Percentiles rank a stretch among this genome's conserved stretches.
These are phyloP conservation scores for Berkeleyomyces basicola DNA, from an alignment of 2,329 filamentous ascomycete genomes.

Conservation along the genomic window DNA sequence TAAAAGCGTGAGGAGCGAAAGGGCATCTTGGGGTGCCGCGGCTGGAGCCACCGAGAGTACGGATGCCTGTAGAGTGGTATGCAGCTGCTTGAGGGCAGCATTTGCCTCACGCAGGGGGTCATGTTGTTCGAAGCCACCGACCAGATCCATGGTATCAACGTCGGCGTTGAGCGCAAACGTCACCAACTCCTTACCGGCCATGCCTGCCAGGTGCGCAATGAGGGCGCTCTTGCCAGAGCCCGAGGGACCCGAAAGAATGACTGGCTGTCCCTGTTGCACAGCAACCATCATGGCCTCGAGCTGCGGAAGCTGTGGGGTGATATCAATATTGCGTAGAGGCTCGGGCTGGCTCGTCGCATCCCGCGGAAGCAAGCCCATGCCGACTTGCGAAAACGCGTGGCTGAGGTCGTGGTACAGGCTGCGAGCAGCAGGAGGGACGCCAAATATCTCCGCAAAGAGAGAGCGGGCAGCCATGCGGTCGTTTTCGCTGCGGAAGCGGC, in stretches of 20 bases:
- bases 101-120: slow-evolving; percentile 63
- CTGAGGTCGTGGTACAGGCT: slow-evolving; percentile 59
- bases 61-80: slow-evolving; percentile 33
- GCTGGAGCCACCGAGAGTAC: slow-evolving; percentile 33
- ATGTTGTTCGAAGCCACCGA: slow-evolving; percentile 90
- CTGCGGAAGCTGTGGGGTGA: slow-evolving; percentile 44
- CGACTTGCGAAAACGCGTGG: slow-evolving; percentile 54
- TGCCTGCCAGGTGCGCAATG: slow-evolving; percentile 62
- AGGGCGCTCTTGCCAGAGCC: slow-evolving; percentile 77
- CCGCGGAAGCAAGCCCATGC: slow-evolving; percentile 53
- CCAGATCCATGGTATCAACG: slow-evolving; percentile 90
- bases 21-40: slow-evolving; percentile 28
- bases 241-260: slow-evolving; percentile 71
- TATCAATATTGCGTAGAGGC: slow-evolving; percentile 32
- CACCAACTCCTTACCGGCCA: slow-evolving; percentile 58
- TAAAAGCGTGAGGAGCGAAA: slow-evolving; percentile 36
- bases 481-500: slow-evolving; percentile 59
- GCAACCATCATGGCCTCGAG: slow-evolving; percentile 80
- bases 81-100: slow-evolving; percentile 32
- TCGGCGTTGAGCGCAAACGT: slow-evolving; percentile 87
- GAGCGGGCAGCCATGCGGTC: slow-evolving; percentile 51
- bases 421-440: slow-evolving; percentile 32
- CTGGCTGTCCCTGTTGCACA: slow-evolving; percentile 71
- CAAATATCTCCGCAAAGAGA: slow-evolving; percentile 52
- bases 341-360: slow-evolving; percentile 36